Evolutionary conservation across 148 eudicot genomes (phyloP), one percentile per base, ranked within the genome.

Genomic region (Chenopodium formosanum): DNA sequence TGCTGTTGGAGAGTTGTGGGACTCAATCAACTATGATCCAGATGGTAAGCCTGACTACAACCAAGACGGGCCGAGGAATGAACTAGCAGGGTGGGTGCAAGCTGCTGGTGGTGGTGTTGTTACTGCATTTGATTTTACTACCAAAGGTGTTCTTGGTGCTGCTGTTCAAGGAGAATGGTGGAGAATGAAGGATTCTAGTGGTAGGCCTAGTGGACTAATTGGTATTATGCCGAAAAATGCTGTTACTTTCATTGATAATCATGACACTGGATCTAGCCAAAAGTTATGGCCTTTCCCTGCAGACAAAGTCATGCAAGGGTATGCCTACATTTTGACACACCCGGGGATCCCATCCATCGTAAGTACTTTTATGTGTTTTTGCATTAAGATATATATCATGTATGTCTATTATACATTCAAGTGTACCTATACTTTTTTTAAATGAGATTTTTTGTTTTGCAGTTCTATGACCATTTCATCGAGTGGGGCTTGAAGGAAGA

Each of bases 151-250:
- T 71, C 89, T 91, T 68, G 90, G 86, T 17, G 91, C 85, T 31
- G 93, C 92, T 32, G 94, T 91, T 17, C 63, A 85, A 27, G 91
- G 91, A 3, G 91, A 90, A 70, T 80, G 85, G 80, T 88, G 91
- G 88, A 91, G 91, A 76, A 56, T 91, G 88, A 92, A 86, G 70
- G 94, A 90, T 56, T 22, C 85, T 0, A 85, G 77, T 27, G 89
- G 90, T 29, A 80, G 82, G 37, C 82, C 82, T 1, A 80, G 58
- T 20, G 97, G 97, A 2, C n/a, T 91, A 83, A 91, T 92, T 2
- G 97, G 97, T 11, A 81, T 88, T 67, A 72, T 73, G 44, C 93
- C 97, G 1, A 37, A 13, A 58, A 71, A 71, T 44, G 76, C 82
- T 1, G 77, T 60, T 1, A 80, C 82, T 3, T 80, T 80, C 52